Conservation (phyloP, 179 eudicot species). For the Corrigiola litoralis region DNA sequence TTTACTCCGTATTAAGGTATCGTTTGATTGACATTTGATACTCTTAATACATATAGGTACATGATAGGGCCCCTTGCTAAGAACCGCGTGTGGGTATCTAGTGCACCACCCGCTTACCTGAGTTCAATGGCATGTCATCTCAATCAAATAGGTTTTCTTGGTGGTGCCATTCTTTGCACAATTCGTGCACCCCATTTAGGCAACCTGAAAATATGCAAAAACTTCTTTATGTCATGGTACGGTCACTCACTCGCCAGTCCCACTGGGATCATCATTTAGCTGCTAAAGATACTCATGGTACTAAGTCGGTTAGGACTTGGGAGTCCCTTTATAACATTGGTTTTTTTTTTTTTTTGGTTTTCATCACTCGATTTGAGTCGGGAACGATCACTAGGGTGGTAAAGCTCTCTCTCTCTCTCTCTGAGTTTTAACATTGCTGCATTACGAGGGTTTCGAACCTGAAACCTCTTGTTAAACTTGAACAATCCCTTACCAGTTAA, state of each 20-base stretch:
- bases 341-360: not conserved
- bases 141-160: not conserved
- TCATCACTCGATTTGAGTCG: too few species aligned
- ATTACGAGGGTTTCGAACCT: too few species aligned
- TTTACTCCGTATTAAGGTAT: not conserved
- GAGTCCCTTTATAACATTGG: not conserved
- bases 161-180: constrained; percentile 21
- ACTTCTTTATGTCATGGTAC: constrained; percentile 16
- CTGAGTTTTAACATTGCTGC: too few species aligned
- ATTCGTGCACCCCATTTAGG: constrained; percentile 24
- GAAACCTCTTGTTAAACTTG: too few species aligned
- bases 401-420: too few species aligned
- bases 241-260: not conserved
- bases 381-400: too few species aligned
- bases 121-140: constrained; percentile 1
- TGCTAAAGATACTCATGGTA: not conserved
- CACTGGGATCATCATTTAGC: not conserved
- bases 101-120: constrained; percentile 16
- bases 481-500: too few species aligned
- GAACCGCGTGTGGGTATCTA: constrained; percentile 27
- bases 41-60: too few species aligned
- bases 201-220: constrained; percentile 7
- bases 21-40: too few species aligned
- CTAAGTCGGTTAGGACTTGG: not conserved
- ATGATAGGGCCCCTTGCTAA: constrained; percentile 5